These are phyloP conservation scores for Epichloe amarillans DNA, from an alignment of 2,329 filamentous ascomycete genomes.

Conservation along the genomic window DNA sequence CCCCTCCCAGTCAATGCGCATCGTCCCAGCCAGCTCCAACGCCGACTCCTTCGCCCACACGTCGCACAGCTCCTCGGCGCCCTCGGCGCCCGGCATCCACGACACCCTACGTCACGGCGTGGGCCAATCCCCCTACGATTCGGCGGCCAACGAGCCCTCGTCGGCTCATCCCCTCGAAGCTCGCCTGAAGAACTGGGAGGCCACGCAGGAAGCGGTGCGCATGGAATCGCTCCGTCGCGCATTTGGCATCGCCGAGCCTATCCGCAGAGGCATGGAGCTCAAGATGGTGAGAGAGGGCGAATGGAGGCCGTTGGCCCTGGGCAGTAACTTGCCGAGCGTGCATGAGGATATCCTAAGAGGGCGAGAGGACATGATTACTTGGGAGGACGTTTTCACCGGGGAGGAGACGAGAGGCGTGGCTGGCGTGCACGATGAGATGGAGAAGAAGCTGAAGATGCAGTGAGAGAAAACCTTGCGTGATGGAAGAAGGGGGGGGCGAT, in stretches of 20 bases:
- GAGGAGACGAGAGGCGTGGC: conserved; percentile 58
- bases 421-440: conserved; percentile 85
- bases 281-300: conserved; percentile 70
- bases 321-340: conserved; percentile 46
- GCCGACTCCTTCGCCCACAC: conserved; percentile 52
- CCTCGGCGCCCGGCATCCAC: conserved; percentile 84
- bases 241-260: conserved; percentile 85
- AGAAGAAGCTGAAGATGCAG: conserved; percentile 71
- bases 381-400: conserved; percentile 88
- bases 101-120: conserved; percentile 84
- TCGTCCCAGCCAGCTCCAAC: conserved; percentile 61
- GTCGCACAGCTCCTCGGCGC: conserved; percentile 53
- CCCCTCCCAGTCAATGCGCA: conserved; percentile 62
- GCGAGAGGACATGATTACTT: conserved; percentile 62
- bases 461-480: conserved; percentile 4
- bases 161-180: conserved; percentile 77
- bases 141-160: conserved; percentile 34
- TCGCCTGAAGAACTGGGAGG: conserved; percentile 79
- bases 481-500: no score
- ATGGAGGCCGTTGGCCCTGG: conserved; percentile 63
- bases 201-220: conserved; percentile 75
- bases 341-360: conserved; percentile 85
- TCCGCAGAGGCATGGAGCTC: conserved; percentile 88
- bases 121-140: conserved; percentile 42
- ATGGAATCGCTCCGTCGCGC: conserved; percentile 78